phyloP scores from a whole-genome alignment of 352 stramenopile genomes.

The Aphanomyces stellatus region DNA sequence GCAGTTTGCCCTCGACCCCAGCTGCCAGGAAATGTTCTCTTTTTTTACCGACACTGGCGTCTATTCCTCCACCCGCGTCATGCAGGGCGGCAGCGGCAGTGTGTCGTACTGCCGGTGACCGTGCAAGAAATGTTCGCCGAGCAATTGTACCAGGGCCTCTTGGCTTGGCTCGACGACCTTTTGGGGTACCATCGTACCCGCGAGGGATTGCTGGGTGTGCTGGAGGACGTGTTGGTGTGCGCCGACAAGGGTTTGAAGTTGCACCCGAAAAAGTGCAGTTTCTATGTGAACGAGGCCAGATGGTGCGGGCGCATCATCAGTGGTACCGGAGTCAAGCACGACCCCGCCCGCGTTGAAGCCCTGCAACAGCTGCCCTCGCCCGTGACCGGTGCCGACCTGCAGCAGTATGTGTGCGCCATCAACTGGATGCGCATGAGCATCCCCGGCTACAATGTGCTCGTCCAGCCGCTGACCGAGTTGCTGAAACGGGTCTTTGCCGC shows the following conservation, averaged over 20 bases:
- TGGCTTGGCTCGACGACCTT: not conserved
- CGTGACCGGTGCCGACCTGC: not conserved
- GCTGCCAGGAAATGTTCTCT: constrained; percentile 16
- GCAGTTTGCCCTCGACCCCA: constrained; percentile 17
- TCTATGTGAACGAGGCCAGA: constrained; percentile 9
- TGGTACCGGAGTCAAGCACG: not conserved
- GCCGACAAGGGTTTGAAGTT: constrained; percentile 3
- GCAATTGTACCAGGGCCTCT: not conserved
- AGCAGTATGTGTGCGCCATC: not conserved
- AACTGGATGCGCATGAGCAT: constrained; percentile 9
- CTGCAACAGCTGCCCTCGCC: not conserved
- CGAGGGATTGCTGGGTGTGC: constrained; percentile 15
- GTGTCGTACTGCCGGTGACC: not conserved
- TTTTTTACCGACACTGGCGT: constrained; percentile 21
- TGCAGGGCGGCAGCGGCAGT: constrained; percentile 3
- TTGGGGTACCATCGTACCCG: constrained; percentile 16
- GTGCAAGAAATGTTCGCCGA: not conserved
- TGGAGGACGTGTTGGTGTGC: constrained; percentile 2
- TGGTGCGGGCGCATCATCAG: constrained; percentile 2
- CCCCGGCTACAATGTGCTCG: not conserved
- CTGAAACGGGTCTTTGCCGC: not conserved
- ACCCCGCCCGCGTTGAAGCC: not conserved
- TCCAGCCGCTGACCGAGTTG: not conserved
- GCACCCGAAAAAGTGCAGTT: constrained; percentile 15
- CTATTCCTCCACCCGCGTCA: constrained; percentile 4